These are phyloP conservation scores for Davidsoniella neocaledoniae DNA, from an alignment of 2,329 filamentous ascomycete species.

Conservation along the genomic window DNA sequence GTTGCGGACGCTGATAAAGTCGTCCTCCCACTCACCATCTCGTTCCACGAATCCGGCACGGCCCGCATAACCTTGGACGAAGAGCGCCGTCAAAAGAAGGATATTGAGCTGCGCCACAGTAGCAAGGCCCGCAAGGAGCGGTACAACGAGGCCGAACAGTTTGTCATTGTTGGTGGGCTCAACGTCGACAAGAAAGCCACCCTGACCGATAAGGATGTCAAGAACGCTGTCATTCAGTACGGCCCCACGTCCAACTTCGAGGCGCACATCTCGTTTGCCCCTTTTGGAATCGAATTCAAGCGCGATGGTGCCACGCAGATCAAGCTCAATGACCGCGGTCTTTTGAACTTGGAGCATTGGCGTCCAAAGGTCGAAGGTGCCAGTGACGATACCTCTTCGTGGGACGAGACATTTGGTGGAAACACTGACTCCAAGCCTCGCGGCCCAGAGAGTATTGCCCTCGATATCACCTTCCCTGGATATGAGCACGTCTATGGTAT, in stretches of 20 bases:
- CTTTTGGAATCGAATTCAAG: conserved; percentile 75
- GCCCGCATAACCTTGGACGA: conserved; percentile 83
- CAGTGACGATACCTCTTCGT: conserved; percentile 75
- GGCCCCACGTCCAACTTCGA: conserved; percentile 62
- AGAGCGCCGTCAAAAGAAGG: conserved; percentile 71
- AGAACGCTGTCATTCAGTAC: conserved; percentile 60
- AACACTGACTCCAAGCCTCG: conserved; percentile 92
- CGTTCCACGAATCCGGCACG: conserved; percentile 78
- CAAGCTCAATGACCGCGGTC: conserved; percentile 75
- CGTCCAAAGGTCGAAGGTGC: conserved; percentile 47
- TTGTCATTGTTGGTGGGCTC: conserved; percentile 71
- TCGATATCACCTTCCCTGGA: conserved; percentile 83
- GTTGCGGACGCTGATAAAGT: conserved; percentile 53
- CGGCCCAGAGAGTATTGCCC: conserved; percentile 76
- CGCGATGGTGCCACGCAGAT: conserved; percentile 68
- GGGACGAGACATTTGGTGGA: conserved; percentile 91
- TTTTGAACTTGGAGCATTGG: conserved; percentile 94
- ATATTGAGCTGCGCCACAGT: conserved; percentile 72
- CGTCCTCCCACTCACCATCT: conserved; percentile 65
- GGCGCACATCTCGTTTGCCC: conserved; percentile 66
- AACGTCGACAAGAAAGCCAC: conserved; percentile 55
- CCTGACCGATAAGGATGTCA: conserved; percentile 46
- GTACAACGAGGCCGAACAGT: conserved; percentile 81
- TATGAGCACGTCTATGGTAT: conserved; percentile 92
- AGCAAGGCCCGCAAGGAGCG: conserved; percentile 78